These are phyloP conservation scores for Leccinum insolens DNA, from an alignment of 1,284 basidiomycete species.

Conservation along the genomic window DNA sequence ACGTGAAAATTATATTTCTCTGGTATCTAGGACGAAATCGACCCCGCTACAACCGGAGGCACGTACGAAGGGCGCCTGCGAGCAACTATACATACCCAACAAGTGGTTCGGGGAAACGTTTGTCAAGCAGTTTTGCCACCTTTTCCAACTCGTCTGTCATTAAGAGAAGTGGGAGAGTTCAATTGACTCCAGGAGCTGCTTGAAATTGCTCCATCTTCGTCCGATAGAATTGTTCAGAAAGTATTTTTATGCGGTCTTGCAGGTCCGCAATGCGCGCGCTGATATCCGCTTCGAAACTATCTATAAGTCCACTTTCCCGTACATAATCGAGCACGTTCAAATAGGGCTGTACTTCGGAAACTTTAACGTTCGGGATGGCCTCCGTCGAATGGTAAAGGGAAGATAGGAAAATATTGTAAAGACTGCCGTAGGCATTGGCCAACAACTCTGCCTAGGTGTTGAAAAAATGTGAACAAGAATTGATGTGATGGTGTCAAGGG, in stretches of 20 bases:
- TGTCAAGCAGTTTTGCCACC: slow-evolving; percentile 79
- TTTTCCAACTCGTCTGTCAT: slow-evolving; percentile 93
- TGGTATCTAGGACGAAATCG: slow-evolving; percentile 40
- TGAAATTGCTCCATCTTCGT: slow-evolving; percentile 71
- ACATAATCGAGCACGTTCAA: slow-evolving; percentile 74
- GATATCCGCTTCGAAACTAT: slow-evolving; percentile 69
- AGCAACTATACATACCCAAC: slow-evolving; percentile 59
- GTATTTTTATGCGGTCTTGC: slow-evolving; percentile 55
- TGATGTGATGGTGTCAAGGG: background rate
- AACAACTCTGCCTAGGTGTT: slow-evolving; percentile 63
- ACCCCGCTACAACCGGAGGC: slow-evolving; percentile 53
- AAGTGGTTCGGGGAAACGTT: slow-evolving; percentile 82
- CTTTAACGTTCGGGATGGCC: slow-evolving; percentile 69
- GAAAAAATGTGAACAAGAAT: slow-evolving; percentile 15
- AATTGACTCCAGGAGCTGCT: slow-evolving; percentile 70
- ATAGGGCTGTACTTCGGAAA: slow-evolving; percentile 65
- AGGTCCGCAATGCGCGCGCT: slow-evolving; percentile 68
- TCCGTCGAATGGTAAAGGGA: slow-evolving; percentile 87
- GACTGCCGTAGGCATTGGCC: slow-evolving; percentile 61
- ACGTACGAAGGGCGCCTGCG: background rate
- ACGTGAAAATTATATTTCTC: too few species aligned
- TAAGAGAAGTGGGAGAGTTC: slow-evolving; percentile 76
- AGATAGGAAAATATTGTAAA: slow-evolving; percentile 90
- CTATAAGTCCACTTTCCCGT: slow-evolving; percentile 67
- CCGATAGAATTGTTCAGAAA: slow-evolving; percentile 73